Evolutionary conservation across 2,329 filamentous ascomycete genomes (phyloP).

Genomic region (Epichloe hybrida): DNA sequence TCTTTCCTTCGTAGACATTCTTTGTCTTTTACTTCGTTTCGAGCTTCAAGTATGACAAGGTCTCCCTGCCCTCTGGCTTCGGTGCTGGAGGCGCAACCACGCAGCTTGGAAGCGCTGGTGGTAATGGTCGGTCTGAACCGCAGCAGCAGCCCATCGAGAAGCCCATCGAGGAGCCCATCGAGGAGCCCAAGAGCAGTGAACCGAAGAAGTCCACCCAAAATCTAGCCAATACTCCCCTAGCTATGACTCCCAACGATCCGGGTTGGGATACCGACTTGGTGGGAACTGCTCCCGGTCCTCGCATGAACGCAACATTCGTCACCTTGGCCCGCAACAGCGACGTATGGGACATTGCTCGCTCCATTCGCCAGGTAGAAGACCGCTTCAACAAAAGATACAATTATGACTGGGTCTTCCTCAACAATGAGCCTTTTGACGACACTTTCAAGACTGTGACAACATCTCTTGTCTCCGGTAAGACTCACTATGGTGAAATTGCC

Average conservation of each 20-base stretch:
- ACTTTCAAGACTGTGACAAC: slow-evolving; percentile 86
- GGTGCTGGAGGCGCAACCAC: background rate
- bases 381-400: slow-evolving; percentile 94
- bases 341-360: slow-evolving; percentile 91
- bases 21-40: slow-evolving; percentile 75
- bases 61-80: slow-evolving; percentile 12
- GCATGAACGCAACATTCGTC: slow-evolving; percentile 95
- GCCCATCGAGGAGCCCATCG: slow-evolving; percentile 7
- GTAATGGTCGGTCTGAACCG: background rate
- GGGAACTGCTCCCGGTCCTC: slow-evolving; percentile 47
- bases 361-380: slow-evolving; percentile 92
- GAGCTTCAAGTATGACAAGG: slow-evolving; percentile 34
- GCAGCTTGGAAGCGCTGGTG: background rate
- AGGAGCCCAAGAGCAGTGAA: slow-evolving; percentile 11
- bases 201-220: slow-evolving; percentile 12
- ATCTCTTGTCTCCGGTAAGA: slow-evolving; percentile 82
- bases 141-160: slow-evolving; percentile 8
- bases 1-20: slow-evolving; percentile 33
- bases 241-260: slow-evolving; percentile 36
- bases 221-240: slow-evolving; percentile 27
- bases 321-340: slow-evolving; percentile 88
- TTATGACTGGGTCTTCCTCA: slow-evolving; percentile 99
- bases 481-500: slow-evolving; percentile 80
- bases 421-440: slow-evolving; percentile 87
- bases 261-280: slow-evolving; percentile 39